A percentile compares a stretch with the other conserved stretches of the same genome.
These are phyloP conservation scores for Thielaviopsis musarum DNA, from an alignment of 2,329 filamentous ascomycete species.

Conservation along the genomic window DNA sequence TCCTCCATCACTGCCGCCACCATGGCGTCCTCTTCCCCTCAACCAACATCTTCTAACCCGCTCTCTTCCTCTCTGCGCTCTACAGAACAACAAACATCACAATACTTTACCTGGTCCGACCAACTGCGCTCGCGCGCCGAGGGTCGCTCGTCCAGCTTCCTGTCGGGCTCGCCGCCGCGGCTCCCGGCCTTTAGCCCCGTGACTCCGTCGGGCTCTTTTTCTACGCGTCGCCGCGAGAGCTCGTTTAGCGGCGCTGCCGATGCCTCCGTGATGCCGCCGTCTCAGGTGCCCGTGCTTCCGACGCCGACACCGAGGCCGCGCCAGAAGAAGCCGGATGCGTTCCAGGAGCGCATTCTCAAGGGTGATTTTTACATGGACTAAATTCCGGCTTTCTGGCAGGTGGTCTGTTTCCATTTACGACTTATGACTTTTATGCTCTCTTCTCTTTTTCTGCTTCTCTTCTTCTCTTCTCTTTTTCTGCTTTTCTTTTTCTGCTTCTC, in stretches of 20 bases:
- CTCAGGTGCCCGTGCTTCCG: conserved; percentile 16
- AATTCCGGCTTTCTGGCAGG: conserved; percentile 14
- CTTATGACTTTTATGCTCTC: background rate
- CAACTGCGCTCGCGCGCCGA: conserved; percentile 78
- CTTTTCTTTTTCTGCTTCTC: background rate
- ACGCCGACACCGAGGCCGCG: conserved; percentile 36
- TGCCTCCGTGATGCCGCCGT: conserved; percentile 16
- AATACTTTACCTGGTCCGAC: conserved; percentile 91
- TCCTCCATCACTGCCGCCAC: too few relatives aligned
- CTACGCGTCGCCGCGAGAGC: conserved; percentile 33
- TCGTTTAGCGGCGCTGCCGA: conserved; percentile 24
- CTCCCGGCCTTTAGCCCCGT: conserved; percentile 1
- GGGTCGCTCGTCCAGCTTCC: conserved; percentile 7
- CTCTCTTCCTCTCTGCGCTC: conserved; percentile 4
- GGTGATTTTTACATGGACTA: conserved; percentile 98
- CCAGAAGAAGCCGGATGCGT: conserved; percentile 64
- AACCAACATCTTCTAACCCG: conserved; percentile 3
- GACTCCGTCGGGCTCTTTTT: background rate
- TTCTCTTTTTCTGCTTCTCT: background rate
- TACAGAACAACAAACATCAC: conserved; percentile 45
- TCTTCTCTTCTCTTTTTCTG: conserved; percentile 1
- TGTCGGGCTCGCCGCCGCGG: conserved; percentile 8
- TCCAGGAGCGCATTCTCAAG: conserved; percentile 93
- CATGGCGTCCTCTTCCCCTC: background rate
- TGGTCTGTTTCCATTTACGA: background rate